Conservation (phyloP, 1,284 basidiomycete genomes). For the Kalmanozyma brasiliensis region DNA sequence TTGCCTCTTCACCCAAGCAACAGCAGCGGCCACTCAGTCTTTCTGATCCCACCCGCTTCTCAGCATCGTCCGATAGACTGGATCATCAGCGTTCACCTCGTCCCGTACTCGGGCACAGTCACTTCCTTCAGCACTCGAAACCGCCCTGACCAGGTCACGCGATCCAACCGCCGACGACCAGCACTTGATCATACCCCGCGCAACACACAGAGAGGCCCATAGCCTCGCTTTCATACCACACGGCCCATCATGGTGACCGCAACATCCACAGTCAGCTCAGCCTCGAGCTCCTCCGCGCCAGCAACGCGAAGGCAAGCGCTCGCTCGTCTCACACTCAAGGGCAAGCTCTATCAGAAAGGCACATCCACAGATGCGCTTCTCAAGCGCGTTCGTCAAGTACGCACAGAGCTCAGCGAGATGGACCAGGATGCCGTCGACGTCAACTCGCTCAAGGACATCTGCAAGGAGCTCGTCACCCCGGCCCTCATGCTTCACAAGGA, state of each 20-base stretch:
- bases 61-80: neutral
- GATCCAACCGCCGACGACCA: no score
- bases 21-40: no score
- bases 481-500: slow-evolving; percentile 91
- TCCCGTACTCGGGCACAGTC: no score
- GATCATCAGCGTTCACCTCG: neutral
- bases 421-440: slow-evolving; percentile 89
- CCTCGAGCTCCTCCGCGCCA: slow-evolving; percentile 16
- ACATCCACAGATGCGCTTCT: slow-evolving; percentile 54
- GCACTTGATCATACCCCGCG: neutral
- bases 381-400: slow-evolving; percentile 49
- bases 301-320: slow-evolving; percentile 34
- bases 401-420: slow-evolving; percentile 78
- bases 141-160: neutral
- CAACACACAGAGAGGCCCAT: neutral
- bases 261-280: slow-evolving; percentile 22
- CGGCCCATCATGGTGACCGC: slow-evolving; percentile 24
- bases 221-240: neutral
- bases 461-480: slow-evolving; percentile 82
- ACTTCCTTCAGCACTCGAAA: no score
- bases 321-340: slow-evolving; percentile 49
- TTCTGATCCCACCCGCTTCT: no score
- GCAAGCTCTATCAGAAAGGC: slow-evolving; percentile 53
- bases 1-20: neutral
- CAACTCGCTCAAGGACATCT: slow-evolving; percentile 76